These are phyloP conservation scores for Suhomyces atakaporum DNA, from an alignment of 1,139 yeast genomes.

Conservation along the genomic window DNA sequence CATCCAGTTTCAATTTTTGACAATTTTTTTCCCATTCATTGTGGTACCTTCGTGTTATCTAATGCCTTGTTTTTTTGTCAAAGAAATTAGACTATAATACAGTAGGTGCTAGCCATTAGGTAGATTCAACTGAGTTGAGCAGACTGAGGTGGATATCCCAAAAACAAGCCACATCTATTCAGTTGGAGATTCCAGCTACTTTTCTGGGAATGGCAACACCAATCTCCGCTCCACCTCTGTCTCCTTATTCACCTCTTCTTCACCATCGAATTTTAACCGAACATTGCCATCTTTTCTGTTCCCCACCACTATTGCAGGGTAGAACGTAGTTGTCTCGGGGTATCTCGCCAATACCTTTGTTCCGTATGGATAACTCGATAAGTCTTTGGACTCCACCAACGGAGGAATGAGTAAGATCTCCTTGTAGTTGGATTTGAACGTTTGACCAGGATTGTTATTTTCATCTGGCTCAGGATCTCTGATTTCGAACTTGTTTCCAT, in stretches of 20 bases:
- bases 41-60: too few relatives aligned
- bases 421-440: constrained; percentile 78
- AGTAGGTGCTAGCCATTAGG: too few relatives aligned
- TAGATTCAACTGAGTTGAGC: too few relatives aligned
- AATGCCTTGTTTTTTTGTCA: too few relatives aligned
- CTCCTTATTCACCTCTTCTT: constrained; percentile 93
- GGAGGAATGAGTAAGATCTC: constrained; percentile 80
- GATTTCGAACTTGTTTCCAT: constrained; percentile 79
- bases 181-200: constrained; percentile 14
- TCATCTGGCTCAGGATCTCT: constrained; percentile 98
- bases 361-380: constrained; percentile 69
- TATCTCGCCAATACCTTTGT: constrained; percentile 87
- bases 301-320: constrained; percentile 90
- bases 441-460: constrained; percentile 83
- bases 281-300: constrained; percentile 76
- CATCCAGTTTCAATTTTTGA: too few relatives aligned
- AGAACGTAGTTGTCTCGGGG: constrained; percentile 97
- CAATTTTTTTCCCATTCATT: too few relatives aligned
- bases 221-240: constrained; percentile 87
- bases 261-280: constrained; percentile 88
- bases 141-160: not conserved
- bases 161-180: too few relatives aligned
- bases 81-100: too few relatives aligned
- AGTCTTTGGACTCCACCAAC: constrained; percentile 36
- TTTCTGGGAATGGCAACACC: constrained; percentile 73